Base-by-base conservation (phyloP, 2,329 filamentous ascomycete genomes). In the Polytolypa hystricis region DNA sequence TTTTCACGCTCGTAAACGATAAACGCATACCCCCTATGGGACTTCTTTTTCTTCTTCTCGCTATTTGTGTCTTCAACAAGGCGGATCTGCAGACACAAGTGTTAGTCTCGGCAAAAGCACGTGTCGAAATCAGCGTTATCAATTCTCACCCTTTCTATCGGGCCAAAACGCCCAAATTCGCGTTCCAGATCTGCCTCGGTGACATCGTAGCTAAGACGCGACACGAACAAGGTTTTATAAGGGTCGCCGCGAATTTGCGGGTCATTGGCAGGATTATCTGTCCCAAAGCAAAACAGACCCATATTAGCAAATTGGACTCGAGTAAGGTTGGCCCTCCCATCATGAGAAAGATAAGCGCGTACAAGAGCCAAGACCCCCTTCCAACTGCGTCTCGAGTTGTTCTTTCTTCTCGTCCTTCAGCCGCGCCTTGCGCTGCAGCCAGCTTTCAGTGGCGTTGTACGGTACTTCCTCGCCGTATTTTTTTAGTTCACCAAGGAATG, bases 1-100 rank as follows among this genome's bases (percentile, higher is more conserved):
- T 89, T 87, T 65, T 96, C 91, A 60, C 84, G 81, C 64, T 96
- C 89, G 57, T 89, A 98, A 37, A 96, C 84, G 49, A 98, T 81
- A 57, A 98, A 98, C 43, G 85, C 91, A 61, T 98, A 98, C 43
- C 91, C 91, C 53, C 81, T 74, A 55, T 93, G 84, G 34, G 79
- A 67, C 66, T 86, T 86, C 56, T 81, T 81, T 64, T 87, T 85
- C 53, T 75, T 74, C 58, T 81, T 83, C 64, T 82, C 83, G 52
- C 80, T 82, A 39, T 84, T 77, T 4, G 77, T 79, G 57, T 93
- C 81, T 52, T 77, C 77, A 48, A 95, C 76, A 50, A 94, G 84
- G 44, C 89, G 84, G 53, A 94, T 93, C 84, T 91, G 47, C 21
- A 21, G 10, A 40, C 20, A 40, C n/a, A 47, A 26, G 36, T 47